These are phyloP conservation scores for Myxozyma udenii DNA, from an alignment of 805 yeast genomes.

Conservation along the genomic window DNA sequence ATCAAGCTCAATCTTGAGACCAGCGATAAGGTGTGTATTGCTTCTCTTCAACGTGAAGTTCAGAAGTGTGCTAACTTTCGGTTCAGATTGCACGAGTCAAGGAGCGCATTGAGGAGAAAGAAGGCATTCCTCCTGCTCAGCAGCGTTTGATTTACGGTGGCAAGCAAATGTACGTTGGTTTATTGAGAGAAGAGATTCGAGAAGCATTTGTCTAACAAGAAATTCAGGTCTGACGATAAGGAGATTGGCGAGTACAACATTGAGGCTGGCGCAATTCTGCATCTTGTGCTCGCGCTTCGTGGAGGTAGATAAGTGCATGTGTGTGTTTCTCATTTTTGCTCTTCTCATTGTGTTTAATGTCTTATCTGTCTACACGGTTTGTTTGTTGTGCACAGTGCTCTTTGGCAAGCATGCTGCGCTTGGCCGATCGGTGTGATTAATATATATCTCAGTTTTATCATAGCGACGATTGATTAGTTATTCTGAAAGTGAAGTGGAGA, in stretches of 20 bases:
- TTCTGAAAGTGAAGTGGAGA: too few species aligned
- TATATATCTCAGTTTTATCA: too few species aligned
- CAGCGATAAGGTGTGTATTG: conserved; percentile 50
- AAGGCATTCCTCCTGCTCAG: conserved; percentile 95
- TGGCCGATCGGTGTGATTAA: too few species aligned
- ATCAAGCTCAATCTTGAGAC: conserved; percentile 74
- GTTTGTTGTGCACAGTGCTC: too few species aligned
- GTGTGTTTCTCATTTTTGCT: background rate
- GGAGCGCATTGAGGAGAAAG: conserved; percentile 91
- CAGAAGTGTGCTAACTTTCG: background rate
- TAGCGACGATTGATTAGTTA: too few species aligned
- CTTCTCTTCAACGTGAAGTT: background rate
- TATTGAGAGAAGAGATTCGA: background rate
- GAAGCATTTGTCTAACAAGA: background rate
- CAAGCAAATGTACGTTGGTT: conserved; percentile 68
- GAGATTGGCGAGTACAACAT: conserved; percentile 72
- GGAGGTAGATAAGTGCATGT: conserved; percentile 55
- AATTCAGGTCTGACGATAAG: conserved; percentile 71
- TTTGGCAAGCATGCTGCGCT: too few species aligned
- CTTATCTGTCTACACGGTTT: too few species aligned
- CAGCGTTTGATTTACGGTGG: conserved; percentile 90
- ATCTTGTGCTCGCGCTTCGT: conserved; percentile 85
- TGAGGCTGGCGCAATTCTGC: conserved; percentile 80
- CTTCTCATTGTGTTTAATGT: conserved; percentile 2
- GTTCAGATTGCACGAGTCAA: conserved; percentile 62